phyloP scores from a whole-genome alignment of 108 stramenopile species.

The Skeletonema potamos region DNA sequence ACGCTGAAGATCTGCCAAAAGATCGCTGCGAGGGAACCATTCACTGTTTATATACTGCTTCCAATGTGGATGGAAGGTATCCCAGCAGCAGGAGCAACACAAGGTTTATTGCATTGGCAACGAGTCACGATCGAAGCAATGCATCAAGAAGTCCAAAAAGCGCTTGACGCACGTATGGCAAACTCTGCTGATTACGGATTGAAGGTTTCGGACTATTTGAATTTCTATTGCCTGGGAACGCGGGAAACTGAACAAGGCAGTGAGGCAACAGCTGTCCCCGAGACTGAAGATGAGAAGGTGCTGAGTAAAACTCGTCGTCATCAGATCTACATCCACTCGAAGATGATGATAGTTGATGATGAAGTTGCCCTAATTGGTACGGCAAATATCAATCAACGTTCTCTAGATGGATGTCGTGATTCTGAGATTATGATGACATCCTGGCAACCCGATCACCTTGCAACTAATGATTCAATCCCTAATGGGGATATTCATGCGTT shows the following conservation, averaged over 20 bases:
- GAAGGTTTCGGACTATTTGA: conserved; percentile 51
- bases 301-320: conserved; percentile 46
- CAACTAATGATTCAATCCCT: conserved; percentile 29
- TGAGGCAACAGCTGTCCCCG: conserved; percentile 19
- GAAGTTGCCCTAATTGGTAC: conserved; percentile 60
- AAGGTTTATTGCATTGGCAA: conserved; percentile 53
- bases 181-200: conserved; percentile 32
- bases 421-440: conserved; percentile 60
- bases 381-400: conserved; percentile 71
- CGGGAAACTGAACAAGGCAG: conserved; percentile 42
- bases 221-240: conserved; percentile 50
- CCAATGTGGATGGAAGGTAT: conserved; percentile 69
- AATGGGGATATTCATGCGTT: conserved; percentile 50
- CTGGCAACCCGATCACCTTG: conserved; percentile 50
- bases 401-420: conserved; percentile 59
- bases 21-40: conserved; percentile 54
- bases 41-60: conserved; percentile 62
- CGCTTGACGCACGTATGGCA: conserved; percentile 31
- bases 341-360: conserved; percentile 77
- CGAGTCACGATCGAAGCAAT: conserved; percentile 52
- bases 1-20: conserved; percentile 62
- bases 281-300: conserved; percentile 37
- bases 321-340: conserved; percentile 68
- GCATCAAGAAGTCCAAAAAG: conserved; percentile 42
- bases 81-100: conserved; percentile 39